Percentiles rank a stretch among this genome's conserved stretches.
Evolutionary conservation across 164 flowering plant genomes (phyloP).

Genomic region (Cinnamomum chago): DNA sequence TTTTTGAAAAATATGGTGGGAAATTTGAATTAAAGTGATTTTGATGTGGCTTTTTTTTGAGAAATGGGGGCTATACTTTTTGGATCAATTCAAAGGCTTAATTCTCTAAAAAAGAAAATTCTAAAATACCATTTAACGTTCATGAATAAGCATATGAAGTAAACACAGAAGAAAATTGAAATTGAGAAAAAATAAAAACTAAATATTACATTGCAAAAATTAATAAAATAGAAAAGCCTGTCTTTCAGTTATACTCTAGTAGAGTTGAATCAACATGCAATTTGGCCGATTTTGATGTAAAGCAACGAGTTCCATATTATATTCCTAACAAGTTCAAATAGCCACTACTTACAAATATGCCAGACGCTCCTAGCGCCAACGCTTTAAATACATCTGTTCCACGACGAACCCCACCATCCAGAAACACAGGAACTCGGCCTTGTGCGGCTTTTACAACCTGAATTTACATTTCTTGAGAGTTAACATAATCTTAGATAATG

Average conservation of each 20-base stretch:
- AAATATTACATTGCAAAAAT: too few species aligned
- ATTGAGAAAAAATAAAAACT: too few species aligned
- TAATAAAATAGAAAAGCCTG: too few species aligned
- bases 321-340: not conserved
- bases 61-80: too few species aligned
- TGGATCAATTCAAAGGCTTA: too few species aligned
- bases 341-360: constrained; percentile 59
- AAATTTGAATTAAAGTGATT: too few species aligned
- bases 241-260: too few species aligned
- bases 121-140: not conserved
- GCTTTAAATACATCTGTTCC: constrained; percentile 98
- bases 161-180: not conserved
- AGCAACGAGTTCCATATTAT: not conserved
- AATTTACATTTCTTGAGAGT: not conserved
- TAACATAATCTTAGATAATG: not conserved
- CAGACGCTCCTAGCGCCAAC: constrained; percentile 91
- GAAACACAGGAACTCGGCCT: constrained; percentile 54
- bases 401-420: constrained; percentile 83
- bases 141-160: not conserved
- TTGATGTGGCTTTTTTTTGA: too few species aligned
- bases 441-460: constrained; percentile 61
- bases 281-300: not conserved
- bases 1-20: too few species aligned
- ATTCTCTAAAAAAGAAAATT: too few species aligned
- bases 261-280: not conserved